These are phyloP conservation scores for Magnusiomyces paraingens DNA, from an alignment of 1,139 yeast genomes.

Conservation along the genomic window DNA sequence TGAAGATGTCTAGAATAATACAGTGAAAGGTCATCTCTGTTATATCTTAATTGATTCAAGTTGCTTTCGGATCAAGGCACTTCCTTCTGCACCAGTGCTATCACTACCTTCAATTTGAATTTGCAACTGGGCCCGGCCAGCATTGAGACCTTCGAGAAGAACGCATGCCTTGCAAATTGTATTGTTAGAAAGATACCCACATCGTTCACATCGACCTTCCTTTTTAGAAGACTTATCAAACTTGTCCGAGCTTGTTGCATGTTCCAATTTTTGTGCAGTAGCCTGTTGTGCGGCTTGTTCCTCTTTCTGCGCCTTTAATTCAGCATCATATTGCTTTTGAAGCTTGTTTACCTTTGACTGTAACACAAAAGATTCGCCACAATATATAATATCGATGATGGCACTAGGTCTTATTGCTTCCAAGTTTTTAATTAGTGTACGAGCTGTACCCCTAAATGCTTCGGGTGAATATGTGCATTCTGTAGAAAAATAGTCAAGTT, in stretches of 20 bases:
- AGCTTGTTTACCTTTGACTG: conserved; percentile 10
- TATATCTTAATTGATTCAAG: conserved; percentile 61
- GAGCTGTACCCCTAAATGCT: conserved; percentile 95
- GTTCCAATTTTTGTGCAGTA: background rate
- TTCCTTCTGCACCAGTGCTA: conserved; percentile 44
- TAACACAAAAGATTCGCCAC: conserved; percentile 81
- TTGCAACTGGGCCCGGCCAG: conserved; percentile 44
- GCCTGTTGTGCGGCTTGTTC: conserved; percentile 15
- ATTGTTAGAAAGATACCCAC: conserved; percentile 90
- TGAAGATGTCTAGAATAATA: too few relatives aligned
- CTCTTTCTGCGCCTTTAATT: conserved; percentile 8
- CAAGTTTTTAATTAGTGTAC: conserved; percentile 81
- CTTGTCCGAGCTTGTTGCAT: background rate
- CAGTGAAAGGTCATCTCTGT: background rate
- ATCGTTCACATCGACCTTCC: conserved; percentile 56
- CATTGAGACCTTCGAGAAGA: conserved; percentile 75
- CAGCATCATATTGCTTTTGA: conserved; percentile 26
- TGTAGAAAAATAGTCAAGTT: conserved; percentile 91
- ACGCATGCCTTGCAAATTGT: conserved; percentile 90
- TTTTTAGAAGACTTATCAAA: conserved; percentile 16
- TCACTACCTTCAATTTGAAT: conserved; percentile 36
- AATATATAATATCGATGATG: conserved; percentile 86
- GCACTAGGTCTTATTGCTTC: conserved; percentile 91
- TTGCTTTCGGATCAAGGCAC: conserved; percentile 60
- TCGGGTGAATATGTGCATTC: conserved; percentile 98